Evolutionary conservation across 2,329 filamentous ascomycete species (phyloP).

Genomic region (Aspergillus sergii): DNA sequence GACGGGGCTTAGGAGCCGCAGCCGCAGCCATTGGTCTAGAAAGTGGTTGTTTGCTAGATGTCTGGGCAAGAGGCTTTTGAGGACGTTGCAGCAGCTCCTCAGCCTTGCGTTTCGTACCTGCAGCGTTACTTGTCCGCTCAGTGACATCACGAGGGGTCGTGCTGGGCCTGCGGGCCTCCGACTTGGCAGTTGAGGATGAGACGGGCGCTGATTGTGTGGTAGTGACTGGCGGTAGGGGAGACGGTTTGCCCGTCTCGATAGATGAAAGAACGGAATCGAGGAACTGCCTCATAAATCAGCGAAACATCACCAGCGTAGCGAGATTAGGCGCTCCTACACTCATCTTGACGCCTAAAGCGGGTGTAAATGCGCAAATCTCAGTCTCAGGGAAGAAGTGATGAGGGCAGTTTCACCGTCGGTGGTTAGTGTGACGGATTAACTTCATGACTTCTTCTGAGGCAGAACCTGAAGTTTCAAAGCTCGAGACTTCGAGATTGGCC

Average conservation of each 20-base stretch:
- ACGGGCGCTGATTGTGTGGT: constrained; percentile 26
- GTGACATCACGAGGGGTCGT: constrained; percentile 18
- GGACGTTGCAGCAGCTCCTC: constrained; percentile 40
- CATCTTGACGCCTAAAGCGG: constrained; percentile 29
- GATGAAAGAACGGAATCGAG: constrained; percentile 56
- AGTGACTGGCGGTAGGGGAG: constrained; percentile 28
- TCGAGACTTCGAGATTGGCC: constrained; percentile 15
- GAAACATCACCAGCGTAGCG: not conserved
- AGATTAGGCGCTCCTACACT: constrained; percentile 35
- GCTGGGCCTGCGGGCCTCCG: constrained; percentile 26
- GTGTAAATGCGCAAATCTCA: not conserved
- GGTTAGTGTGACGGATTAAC: constrained; percentile 39
- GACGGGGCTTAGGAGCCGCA: constrained; percentile 22
- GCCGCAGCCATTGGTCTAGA: constrained; percentile 22
- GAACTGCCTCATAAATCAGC: constrained; percentile 42
- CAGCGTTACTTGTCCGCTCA: constrained; percentile 21
- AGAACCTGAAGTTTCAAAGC: constrained; percentile 20
- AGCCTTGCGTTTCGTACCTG: constrained; percentile 47
- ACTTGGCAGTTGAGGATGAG: constrained; percentile 25
- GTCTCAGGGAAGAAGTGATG: constrained; percentile 17
- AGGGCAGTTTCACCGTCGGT: constrained; percentile 39
- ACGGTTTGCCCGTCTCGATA: constrained; percentile 47
- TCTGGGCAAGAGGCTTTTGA: constrained; percentile 27
- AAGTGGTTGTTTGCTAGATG: constrained; percentile 20
- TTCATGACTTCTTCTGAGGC: constrained; percentile 42